These are phyloP conservation scores for Chaetomiaceae sp. DNA, from an alignment of 2,329 filamentous ascomycete species.

Conservation along the genomic window DNA sequence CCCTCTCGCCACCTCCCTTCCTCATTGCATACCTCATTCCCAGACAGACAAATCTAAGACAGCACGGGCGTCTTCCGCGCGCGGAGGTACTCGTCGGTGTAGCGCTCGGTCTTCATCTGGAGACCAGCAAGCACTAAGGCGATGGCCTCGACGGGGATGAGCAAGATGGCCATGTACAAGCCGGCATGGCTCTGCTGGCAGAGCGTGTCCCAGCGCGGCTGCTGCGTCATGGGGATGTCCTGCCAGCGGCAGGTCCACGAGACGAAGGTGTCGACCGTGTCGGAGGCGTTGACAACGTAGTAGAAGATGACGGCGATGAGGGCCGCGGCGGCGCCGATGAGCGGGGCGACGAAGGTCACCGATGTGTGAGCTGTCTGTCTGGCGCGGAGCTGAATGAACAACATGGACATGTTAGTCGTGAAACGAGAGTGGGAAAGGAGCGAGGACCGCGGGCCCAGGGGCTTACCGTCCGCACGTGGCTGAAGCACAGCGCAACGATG, in stretches of 20 bases:
- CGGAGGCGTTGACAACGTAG: conserved; percentile 50
- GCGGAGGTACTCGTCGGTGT: conserved; percentile 28
- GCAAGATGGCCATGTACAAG: conserved; percentile 48
- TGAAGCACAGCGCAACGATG: conserved; percentile 40
- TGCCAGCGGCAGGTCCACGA: conserved; percentile 60
- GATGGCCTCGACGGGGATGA: conserved; percentile 50
- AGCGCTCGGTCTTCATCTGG: conserved; percentile 41
- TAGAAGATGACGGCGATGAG: conserved; percentile 51
- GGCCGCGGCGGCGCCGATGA: conserved; percentile 40
- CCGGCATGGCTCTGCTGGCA: conserved; percentile 51
- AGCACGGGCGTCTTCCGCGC: conserved; percentile 29
- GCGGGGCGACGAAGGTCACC: conserved; percentile 35
- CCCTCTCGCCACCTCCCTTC: neutral
- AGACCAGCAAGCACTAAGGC: conserved; percentile 42
- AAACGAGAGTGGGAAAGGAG: neutral
- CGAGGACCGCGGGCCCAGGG: neutral
- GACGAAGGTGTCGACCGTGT: conserved; percentile 47
- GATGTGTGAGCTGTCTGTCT: conserved; percentile 31
- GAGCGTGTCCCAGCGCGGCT: conserved; percentile 50
- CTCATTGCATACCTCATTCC: neutral
- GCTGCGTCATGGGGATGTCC: conserved; percentile 42
- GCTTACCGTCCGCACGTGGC: conserved; percentile 47
- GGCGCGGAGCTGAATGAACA: conserved; percentile 34
- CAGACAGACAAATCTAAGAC: conserved; percentile 1
- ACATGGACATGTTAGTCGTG: no score